Base-by-base conservation (phyloP, 805 yeast genomes). In the Sungouiella blattae region DNA sequence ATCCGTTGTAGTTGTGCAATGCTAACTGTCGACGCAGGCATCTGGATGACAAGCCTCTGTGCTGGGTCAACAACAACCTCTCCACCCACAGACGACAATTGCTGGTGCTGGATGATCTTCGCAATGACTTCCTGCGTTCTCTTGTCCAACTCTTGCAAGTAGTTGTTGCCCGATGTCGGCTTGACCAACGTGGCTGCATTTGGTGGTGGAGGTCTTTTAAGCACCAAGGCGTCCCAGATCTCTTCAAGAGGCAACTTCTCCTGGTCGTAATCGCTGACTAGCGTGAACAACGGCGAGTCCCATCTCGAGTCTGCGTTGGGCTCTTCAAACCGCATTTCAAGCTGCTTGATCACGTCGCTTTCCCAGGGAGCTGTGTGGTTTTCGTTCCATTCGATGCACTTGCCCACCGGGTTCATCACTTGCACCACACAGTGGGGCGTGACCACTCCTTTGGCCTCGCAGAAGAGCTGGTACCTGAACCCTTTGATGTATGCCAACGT, bases 401-500 rank as follows among this genome's bases (percentile, higher is more conserved):
- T 64, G 1, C 76, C 81, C 4, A 73, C 46, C 0, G 96, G 81
- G 12, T 84, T 77, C 49, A 88, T 73, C 1, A 85, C 81, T 42
- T 91, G 89, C 2, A 91, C 67, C 25, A 89, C 84, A 52, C 94
- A 83, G 44, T 86, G 83, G 2, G 93, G 80, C 1, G 97, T 88
- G 12, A 79, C 71, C 18, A 80, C 67, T 1, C 87, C 83, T 56
- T 89, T 91, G 25, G 96, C 89, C 58, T 93, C 98, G 59, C 97
- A 89, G 57, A 78, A 88, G 35, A 93, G 67, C 60, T 93, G 98
- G 60, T 93, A 93, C 41, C 98, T 69, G 57, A 89, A 88, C 0
- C 98, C 98, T 55, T 93, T 93, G 50, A 93, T 93, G 56, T 93
- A 93, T 26, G 86, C 80, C 50, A 88, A 67, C 1, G 93, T 77